Conservation (phyloP, 495 filamentous ascomycete species). For the Cercophora sp. region DNA sequence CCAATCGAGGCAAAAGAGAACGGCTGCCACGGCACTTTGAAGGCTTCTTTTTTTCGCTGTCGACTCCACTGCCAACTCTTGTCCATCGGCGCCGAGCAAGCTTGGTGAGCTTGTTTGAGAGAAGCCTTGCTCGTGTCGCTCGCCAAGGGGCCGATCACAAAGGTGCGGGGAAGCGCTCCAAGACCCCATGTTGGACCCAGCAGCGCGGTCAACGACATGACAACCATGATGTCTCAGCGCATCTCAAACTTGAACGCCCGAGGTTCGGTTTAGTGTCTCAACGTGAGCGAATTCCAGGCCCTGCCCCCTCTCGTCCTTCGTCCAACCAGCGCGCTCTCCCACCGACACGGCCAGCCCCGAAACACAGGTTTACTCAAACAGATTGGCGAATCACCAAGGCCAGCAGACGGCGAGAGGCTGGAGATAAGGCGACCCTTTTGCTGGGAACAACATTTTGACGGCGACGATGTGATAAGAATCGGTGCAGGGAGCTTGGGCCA, state of each 20-base stretch:
- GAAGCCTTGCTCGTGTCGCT: neutral
- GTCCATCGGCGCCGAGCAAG: neutral
- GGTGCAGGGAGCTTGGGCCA: slow-evolving; percentile 16
- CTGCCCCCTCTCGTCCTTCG: neutral
- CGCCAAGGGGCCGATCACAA: slow-evolving; percentile 1
- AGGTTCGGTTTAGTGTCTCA: neutral
- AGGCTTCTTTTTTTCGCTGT: no score
- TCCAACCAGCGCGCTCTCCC: slow-evolving; percentile 3
- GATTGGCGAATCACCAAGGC: slow-evolving; percentile 14
- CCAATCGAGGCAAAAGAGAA: slow-evolving; percentile 3
- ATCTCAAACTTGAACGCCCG: neutral
- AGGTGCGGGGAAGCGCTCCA: neutral
- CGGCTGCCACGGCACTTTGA: neutral
- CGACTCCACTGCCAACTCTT: neutral
- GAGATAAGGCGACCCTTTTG: slow-evolving; percentile 9
- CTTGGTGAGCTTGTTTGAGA: slow-evolving; percentile 1
- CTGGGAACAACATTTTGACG: neutral
- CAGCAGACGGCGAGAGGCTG: slow-evolving; percentile 2
- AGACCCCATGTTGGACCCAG: no score
- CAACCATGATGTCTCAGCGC: neutral
- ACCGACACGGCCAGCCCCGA: neutral
- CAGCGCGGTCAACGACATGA: neutral
- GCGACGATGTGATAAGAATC: slow-evolving; percentile 2
- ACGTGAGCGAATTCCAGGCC: neutral
- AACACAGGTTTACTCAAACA: slow-evolving; percentile 13